Percentiles rank a stretch among this genome's conserved stretches.
These are phyloP conservation scores for Pseudogymnoascus sp. DNA, from an alignment of 2,329 filamentous ascomycete genomes.

Conservation along the genomic window DNA sequence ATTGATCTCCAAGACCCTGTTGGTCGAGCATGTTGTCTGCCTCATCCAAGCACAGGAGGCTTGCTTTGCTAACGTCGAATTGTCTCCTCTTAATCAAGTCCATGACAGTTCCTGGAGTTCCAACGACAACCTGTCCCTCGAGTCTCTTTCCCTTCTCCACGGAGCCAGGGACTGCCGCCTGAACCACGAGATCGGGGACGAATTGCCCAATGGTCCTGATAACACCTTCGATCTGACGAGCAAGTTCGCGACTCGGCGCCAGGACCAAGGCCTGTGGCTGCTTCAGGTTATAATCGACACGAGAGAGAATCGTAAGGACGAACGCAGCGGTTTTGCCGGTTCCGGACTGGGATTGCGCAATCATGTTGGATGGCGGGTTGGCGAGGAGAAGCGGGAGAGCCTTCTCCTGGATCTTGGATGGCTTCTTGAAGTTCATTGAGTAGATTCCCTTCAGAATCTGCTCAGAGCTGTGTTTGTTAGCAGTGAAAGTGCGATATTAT, in stretches of 20 bases:
- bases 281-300: slow-evolving; percentile 63
- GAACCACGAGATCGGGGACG: slow-evolving; percentile 64
- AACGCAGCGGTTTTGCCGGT: slow-evolving; percentile 98
- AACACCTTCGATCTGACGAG: slow-evolving; percentile 86
- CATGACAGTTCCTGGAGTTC: slow-evolving; percentile 87
- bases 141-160: slow-evolving; percentile 61
- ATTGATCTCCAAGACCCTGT: slow-evolving; percentile 92
- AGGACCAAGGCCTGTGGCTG: slow-evolving; percentile 81
- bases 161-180: slow-evolving; percentile 74
- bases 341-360: slow-evolving; percentile 97
- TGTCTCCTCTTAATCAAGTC: slow-evolving; percentile 73
- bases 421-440: slow-evolving; percentile 81
- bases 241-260: slow-evolving; percentile 88
- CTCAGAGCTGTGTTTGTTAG: slow-evolving; percentile 35
- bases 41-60: slow-evolving; percentile 86
- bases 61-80: slow-evolving; percentile 64
- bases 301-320: slow-evolving; percentile 81
- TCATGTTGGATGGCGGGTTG: slow-evolving; percentile 86
- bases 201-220: slow-evolving; percentile 78
- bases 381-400: slow-evolving; percentile 82
- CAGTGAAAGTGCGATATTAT: slow-evolving; percentile 10
- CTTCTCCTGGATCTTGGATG: slow-evolving; percentile 95
- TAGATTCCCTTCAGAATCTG: slow-evolving; percentile 70
- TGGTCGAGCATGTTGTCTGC: slow-evolving; percentile 98
- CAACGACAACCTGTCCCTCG: slow-evolving; percentile 73